These are phyloP conservation scores for Aspergillus viridinutans DNA, from an alignment of 2,329 filamentous ascomycete genomes.

Conservation along the genomic window DNA sequence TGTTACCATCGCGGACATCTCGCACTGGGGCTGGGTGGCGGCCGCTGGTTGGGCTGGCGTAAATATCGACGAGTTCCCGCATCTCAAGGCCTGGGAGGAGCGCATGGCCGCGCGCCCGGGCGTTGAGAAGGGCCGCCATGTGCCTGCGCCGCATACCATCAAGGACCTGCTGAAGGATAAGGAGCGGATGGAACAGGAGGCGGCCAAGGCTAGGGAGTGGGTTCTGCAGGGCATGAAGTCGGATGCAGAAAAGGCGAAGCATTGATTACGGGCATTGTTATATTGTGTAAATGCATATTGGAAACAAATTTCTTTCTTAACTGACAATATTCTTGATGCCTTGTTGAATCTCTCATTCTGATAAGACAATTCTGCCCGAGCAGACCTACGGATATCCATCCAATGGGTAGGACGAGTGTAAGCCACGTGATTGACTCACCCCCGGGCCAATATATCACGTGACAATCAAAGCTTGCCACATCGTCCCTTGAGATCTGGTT, in stretches of 20 bases:
- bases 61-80: slow-evolving; percentile 70
- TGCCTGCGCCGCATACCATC: slow-evolving; percentile 61
- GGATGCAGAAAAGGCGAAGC: slow-evolving; percentile 51
- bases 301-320: background rate
- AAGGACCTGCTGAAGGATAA: slow-evolving; percentile 57
- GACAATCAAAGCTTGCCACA: slow-evolving; percentile 10
- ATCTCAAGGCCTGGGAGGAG: slow-evolving; percentile 72
- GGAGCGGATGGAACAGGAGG: slow-evolving; percentile 55
- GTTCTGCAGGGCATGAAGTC: slow-evolving; percentile 66
- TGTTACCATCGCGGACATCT: slow-evolving; percentile 63
- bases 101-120: slow-evolving; percentile 64
- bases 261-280: background rate
- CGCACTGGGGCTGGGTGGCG: slow-evolving; percentile 74
- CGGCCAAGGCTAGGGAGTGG: slow-evolving; percentile 56
- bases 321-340: background rate
- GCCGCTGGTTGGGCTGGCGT: slow-evolving; percentile 57
- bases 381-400: background rate
- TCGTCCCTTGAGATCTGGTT: background rate
- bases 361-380: background rate
- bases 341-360: background rate
- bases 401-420: background rate
- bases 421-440: background rate
- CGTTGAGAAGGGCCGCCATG: slow-evolving; percentile 70
- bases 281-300: background rate
- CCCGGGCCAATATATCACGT: slow-evolving; percentile 2